Base-by-base conservation (phyloP, 306 rosid species). In the Glycine soja region DNA sequence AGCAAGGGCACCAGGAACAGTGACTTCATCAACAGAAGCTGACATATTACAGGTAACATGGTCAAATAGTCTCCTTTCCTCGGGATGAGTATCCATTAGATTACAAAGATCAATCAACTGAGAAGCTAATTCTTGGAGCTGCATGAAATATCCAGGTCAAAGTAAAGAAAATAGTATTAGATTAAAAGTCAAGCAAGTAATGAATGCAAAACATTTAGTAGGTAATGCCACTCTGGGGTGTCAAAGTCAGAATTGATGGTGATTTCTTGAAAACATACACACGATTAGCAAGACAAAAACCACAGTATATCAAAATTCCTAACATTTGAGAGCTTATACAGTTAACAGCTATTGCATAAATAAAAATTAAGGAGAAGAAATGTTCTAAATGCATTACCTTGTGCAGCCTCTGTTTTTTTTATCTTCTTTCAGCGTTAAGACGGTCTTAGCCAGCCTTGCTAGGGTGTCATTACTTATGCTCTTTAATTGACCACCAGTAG, bases 91-190 rank as follows among this genome's bases (percentile, higher is more conserved):
- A 85, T 96, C 99, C 99, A 96, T 96, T 88, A 96, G 90, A 91
- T 96, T 93, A 98, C 99, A 96, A 38, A 96, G 89, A 90, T 96
- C 97, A 80, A 92, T 88, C 51, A 96, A 82, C 78, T 92, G 99
- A 80, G 97, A 85, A 74, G 98, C 97, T 59, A 91, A 86, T 80
- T 96, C 97, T 92, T 96, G 99, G 82, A 96, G 99, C 99, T 96
- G 91, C 81, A 77, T 46, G 65, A 46, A 59, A 15, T 54, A 81
- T 30, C 53, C 24, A 53, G n/a, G 75, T 80, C 59, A 64, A 63
- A 46, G 45, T 38, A 11, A 76, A 73, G 43, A 16, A 40, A 54
- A 43, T 67, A 47, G 58, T 34, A 11, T 52, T 45, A 62, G 56
- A 59, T 56, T 59, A 69, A 80, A 69, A 52, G 59, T 50, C 81